Base-by-base conservation (phyloP, 805 yeast genomes). In the Kuraishia molischiana region DNA sequence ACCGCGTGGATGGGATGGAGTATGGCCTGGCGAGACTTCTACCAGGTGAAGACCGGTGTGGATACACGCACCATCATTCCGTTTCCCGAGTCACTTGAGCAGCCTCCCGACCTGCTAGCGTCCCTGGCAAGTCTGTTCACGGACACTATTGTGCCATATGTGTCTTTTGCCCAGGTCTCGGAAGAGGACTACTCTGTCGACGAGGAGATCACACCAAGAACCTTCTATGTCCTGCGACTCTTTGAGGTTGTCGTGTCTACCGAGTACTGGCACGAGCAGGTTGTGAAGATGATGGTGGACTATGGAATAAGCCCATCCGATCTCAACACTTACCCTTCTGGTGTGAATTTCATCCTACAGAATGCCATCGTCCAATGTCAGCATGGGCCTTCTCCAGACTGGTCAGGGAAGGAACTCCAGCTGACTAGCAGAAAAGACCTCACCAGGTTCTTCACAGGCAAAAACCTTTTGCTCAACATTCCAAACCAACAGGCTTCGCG, bases 1-100 rank as follows among this genome's bases (percentile, higher is more conserved):
- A 68, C 80, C 0, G 46, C 63, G 10, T 74, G 85, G 78, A 72
- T 80, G 74, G 77, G 83, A 4, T 84, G 95, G 95, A 72, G 79
- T 9, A 74, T 66, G 1, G 41, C 48, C 0, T 84, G 95, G 95
- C 52, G 59, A 18, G 47, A 56, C 1, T 77, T 75, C 46, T 85
- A 87, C 51, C 59, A 56, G 45, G 46, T 58, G 3, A 38, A 36
- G 1, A 38, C 35, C 1, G 24, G 32, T 2, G 47, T 76, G 5
- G 79, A 73, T 44, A 45, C 47, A 14, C 48, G 53, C 1, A 56
- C 65, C 2, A 62, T 76, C 26, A 6, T 11, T 8, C 50, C 69
- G 8, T 53, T 52, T 46, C 42, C 48, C 61, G 69, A 72, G 46
- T 62, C 76, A 46, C 44, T 79, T 4, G 62, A 66, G 3, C 53